Conservation (phyloP, 1,284 basidiomycete species). For the Apiotrichum mycotoxinovorans region DNA sequence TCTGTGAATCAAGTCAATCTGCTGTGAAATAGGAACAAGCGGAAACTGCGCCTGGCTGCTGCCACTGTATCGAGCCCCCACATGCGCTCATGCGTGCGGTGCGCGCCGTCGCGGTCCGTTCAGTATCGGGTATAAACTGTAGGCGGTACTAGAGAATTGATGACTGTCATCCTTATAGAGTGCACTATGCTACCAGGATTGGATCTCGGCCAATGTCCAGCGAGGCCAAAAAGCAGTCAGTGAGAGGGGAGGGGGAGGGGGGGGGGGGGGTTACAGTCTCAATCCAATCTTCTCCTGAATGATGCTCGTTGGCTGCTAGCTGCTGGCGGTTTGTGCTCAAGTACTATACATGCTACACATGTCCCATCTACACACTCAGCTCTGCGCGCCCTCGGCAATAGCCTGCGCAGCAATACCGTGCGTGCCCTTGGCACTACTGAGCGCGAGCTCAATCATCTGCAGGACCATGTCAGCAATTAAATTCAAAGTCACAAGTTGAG, state of each 20-base stretch:
- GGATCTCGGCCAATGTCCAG: no score
- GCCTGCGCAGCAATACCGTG: slow-evolving; percentile 33
- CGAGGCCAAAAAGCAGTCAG: no score
- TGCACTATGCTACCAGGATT: not conserved
- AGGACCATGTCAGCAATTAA: not conserved
- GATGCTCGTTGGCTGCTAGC: no score
- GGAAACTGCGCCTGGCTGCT: no score
- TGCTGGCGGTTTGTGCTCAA: no score
- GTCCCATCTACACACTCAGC: no score
- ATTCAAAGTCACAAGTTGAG: not conserved
- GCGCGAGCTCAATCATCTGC: slow-evolving; percentile 39
- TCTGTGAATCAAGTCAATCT: no score
- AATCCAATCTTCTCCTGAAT: no score
- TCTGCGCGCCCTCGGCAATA: slow-evolving; percentile 22
- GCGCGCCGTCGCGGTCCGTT: not conserved
- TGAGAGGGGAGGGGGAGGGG: no score
- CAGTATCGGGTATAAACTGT: not conserved
- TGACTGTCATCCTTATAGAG: slow-evolving; percentile 2
- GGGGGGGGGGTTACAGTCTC: no score
- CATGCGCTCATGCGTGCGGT: no score
- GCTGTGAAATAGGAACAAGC: not conserved
- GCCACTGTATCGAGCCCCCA: no score
- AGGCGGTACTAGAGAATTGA: not conserved
- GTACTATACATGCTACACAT: not conserved
- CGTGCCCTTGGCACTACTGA: slow-evolving; percentile 26